Evolutionary conservation across 306 rosid genomes (phyloP).

Genomic region (Corylus americana): DNA sequence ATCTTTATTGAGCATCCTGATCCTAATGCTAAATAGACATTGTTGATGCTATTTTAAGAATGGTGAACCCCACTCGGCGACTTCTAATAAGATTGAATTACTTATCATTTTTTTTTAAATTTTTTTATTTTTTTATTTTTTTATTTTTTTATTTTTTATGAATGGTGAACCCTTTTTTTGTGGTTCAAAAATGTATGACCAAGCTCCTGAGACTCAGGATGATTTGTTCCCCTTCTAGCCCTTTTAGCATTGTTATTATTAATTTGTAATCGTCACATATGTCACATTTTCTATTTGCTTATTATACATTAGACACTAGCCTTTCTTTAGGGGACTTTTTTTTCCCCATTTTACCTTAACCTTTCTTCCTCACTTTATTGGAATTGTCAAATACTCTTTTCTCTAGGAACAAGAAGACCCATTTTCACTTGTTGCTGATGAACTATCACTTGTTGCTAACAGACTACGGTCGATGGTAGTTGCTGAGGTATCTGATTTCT

Average conservation of each 20-base stretch:
- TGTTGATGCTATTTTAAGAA: too few relatives aligned
- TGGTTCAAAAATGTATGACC: neutral
- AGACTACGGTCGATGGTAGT: conserved; percentile 77
- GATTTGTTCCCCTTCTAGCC: conserved; percentile 4
- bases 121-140: neutral
- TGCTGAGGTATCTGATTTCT: conserved; percentile 66
- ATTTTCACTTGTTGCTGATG: conserved; percentile 90
- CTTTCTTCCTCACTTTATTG: conserved; percentile 7
- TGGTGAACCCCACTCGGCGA: too few relatives aligned
- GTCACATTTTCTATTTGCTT: neutral
- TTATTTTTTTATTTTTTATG: neutral
- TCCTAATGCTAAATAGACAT: too few relatives aligned
- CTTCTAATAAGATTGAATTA: too few relatives aligned
- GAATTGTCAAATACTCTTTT: conserved; percentile 20
- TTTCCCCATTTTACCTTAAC: neutral
- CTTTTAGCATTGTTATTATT: neutral
- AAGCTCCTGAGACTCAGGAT: neutral
- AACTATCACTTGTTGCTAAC: conserved; percentile 72
- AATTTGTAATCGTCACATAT: neutral
- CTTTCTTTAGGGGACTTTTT: neutral
- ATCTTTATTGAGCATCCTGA: too few relatives aligned
- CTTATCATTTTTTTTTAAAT: too few relatives aligned
- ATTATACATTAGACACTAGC: neutral
- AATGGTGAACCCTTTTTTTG: neutral
- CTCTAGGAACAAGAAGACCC: conserved; percentile 84